Base-by-base conservation (phyloP, 352 stramenopile species). In the Globisporangium rhizosaccharum region DNA sequence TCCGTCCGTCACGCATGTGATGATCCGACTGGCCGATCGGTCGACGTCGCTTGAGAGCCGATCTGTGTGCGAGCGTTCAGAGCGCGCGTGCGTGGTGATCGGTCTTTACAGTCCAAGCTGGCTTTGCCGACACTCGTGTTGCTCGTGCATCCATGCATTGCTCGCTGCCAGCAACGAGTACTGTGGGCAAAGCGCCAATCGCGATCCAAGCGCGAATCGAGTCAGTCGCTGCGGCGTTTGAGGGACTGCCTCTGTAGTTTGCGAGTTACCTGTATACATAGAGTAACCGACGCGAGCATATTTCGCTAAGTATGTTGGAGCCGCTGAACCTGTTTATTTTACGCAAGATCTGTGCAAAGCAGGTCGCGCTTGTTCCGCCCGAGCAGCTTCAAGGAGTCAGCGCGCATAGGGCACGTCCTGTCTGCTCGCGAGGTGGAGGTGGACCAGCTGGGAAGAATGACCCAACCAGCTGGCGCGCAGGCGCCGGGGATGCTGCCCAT, bases 401-500 rank as follows among this genome's bases (percentile, higher is more conserved):
- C 51, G 14, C 57, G 11, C 28, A 12, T 14, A 52, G 47, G 47
- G 23, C 25, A 26, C 12, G 47, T 12, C 39, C 57, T 28, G 55
- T 61, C 45, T 47, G 55, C 25, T 46, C 28, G 28, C 28, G 28
- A 33, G 53, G 37, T 51, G 52, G 37, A 55, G 54, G 60, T 56
- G 53, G 53, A 57, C 60, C 60, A 66, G 60, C 60, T 61, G 60
- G 51, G 52, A 56, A 56, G 59, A 60, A 65, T 60, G 23, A 61
- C 49, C 60, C 60, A 62, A 66, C 30, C 60, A 66, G 60, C 28
- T 66, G 60, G n/a, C 30, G 39, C 36, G 14, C 12, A 15, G 5
- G 47, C 53, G 28, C 39, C 6, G 37, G 51, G 33, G 44, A 49
- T 28, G 12, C 26, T 49, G 59, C 53, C 59, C 59, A 65, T 65